phyloP scores from a whole-genome alignment of 2,329 filamentous ascomycete species.

The Fusarium sp. region DNA sequence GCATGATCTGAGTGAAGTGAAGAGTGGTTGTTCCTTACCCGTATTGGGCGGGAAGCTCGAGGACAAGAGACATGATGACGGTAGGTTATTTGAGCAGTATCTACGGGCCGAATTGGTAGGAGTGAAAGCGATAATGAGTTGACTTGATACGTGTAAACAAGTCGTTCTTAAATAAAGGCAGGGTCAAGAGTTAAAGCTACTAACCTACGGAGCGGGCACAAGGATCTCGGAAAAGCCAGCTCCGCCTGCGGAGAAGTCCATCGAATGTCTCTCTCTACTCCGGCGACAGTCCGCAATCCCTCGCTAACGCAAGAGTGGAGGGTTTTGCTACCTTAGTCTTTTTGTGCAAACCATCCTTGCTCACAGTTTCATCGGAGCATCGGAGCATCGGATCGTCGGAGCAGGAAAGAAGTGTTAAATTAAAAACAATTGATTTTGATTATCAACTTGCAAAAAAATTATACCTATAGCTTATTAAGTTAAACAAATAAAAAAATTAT shows the following conservation, averaged over 20 bases:
- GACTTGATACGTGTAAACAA: constrained; percentile 7
- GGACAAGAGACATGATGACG: constrained; percentile 53
- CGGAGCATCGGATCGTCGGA: too few relatives aligned
- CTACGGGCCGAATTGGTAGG: background rate
- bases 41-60: constrained; percentile 60
- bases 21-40: constrained; percentile 51
- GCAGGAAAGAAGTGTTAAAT: too few relatives aligned
- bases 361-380: too few relatives aligned
- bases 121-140: background rate
- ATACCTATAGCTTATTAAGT: too few relatives aligned
- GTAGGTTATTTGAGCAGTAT: background rate
- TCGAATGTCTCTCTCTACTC: background rate
- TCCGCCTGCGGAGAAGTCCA: constrained; percentile 21
- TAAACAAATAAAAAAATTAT: too few relatives aligned
- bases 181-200: background rate
- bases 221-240: constrained; percentile 13
- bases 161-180: constrained; percentile 27
- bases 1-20: background rate
- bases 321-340: background rate
- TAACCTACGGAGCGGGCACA: constrained; percentile 25
- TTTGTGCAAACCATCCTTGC: too few relatives aligned
- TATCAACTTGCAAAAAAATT: too few relatives aligned
- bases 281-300: too few relatives aligned
- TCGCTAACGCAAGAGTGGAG: constrained; percentile 1
- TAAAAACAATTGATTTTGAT: too few relatives aligned